Percentiles rank a stretch among this genome's conserved stretches.
These are phyloP conservation scores for Cardiospermum halicacabum DNA, from an alignment of 345 rosid species.

Conservation along the genomic window DNA sequence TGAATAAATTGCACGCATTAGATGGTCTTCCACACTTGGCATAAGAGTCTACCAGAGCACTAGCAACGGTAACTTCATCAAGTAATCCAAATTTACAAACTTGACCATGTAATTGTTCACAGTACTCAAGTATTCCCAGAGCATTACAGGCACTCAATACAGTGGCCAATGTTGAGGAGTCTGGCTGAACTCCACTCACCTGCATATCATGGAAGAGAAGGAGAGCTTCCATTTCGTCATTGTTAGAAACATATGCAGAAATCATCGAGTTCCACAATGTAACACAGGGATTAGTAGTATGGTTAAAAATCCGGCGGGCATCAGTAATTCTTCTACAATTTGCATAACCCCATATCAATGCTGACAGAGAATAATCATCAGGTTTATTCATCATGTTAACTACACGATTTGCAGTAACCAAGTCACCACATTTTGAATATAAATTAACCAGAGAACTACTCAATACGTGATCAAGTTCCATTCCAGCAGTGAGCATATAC, in stretches of 20 bases:
- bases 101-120: slow-evolving; percentile 46
- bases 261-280: slow-evolving; percentile 81
- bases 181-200: slow-evolving; percentile 30
- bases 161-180: slow-evolving; percentile 49
- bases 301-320: slow-evolving; percentile 48
- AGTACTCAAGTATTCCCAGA: slow-evolving; percentile 21
- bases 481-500: slow-evolving; percentile 36
- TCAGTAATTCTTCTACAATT: slow-evolving; percentile 48
- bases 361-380: slow-evolving; percentile 73
- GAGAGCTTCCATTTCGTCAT: slow-evolving; percentile 53
- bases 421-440: slow-evolving; percentile 70
- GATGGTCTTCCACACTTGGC: slow-evolving; percentile 50
- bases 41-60: slow-evolving; percentile 48
- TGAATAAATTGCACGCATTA: slow-evolving; percentile 65
- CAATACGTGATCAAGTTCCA: slow-evolving; percentile 46
- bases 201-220: slow-evolving; percentile 54
- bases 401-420: slow-evolving; percentile 44
- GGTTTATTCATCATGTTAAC: slow-evolving; percentile 40
- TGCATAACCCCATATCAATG: slow-evolving; percentile 72
- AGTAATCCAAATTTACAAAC: slow-evolving; percentile 48
- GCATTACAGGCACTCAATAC: slow-evolving; percentile 52
- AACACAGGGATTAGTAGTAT: slow-evolving; percentile 32
- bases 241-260: slow-evolving; percentile 58
- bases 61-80: slow-evolving; percentile 29
- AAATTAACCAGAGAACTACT: slow-evolving; percentile 61